Percentiles rank a stretch among this genome's conserved stretches.
phyloP scores from a whole-genome alignment of 495 filamentous ascomycete genomes.

The Parathielavia appendiculata region DNA sequence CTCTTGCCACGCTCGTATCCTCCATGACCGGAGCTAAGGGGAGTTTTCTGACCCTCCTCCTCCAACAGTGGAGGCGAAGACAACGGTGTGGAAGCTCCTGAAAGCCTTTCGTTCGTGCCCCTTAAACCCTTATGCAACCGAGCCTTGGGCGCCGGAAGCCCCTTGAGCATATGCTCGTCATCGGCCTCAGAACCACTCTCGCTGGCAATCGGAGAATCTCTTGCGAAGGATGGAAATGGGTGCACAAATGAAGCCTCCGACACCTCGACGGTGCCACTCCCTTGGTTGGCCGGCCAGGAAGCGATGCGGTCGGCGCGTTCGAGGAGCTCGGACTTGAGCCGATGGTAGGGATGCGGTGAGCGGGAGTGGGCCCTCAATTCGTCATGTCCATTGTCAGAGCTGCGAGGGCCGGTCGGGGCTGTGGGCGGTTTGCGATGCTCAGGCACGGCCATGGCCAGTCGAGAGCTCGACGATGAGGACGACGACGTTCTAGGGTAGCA shows the following conservation, averaged over 20 bases:
- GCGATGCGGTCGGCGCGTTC: constrained; percentile 37
- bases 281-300: constrained; percentile 4
- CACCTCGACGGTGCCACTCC: background rate
- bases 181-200: constrained; percentile 91
- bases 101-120: constrained; percentile 45
- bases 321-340: constrained; percentile 47
- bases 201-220: constrained; percentile 56
- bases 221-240: constrained; percentile 26
- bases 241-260: background rate
- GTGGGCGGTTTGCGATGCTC: constrained; percentile 36
- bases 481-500: constrained; percentile 14
- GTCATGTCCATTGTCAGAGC: constrained; percentile 21
- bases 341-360: constrained; percentile 74
- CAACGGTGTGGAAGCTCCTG: constrained; percentile 51
- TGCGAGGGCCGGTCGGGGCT: constrained; percentile 15
- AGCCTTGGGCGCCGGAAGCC: constrained; percentile 68
- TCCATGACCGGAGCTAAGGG: constrained; percentile 21
- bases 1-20: constrained; percentile 25
- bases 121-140: constrained; percentile 70
- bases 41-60: constrained; percentile 42
- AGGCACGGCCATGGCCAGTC: constrained; percentile 34
- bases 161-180: constrained; percentile 77
- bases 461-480: background rate
- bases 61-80: constrained; percentile 56
- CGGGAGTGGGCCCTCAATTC: constrained; percentile 55